Conservation (phyloP, 306 rosid species). For the Prunus salicina region DNA sequence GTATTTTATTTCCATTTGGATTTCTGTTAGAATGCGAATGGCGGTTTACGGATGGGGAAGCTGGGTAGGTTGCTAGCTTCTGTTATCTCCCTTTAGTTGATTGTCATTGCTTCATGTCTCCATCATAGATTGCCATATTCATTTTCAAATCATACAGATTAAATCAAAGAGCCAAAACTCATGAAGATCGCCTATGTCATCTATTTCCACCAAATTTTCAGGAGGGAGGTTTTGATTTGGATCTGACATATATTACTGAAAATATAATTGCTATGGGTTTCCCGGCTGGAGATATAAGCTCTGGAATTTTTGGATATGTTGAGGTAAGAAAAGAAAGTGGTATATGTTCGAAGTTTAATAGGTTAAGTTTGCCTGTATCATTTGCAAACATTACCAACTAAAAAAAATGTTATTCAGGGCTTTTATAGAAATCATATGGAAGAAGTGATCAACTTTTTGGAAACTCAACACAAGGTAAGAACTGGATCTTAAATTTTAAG, state of each 20-base stretch:
- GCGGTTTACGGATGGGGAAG: not conserved
- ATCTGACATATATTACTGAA: slow-evolving; percentile 85
- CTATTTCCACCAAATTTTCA: slow-evolving; percentile 24
- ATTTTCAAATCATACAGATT: too few relatives aligned
- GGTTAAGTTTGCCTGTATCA: slow-evolving; percentile 16
- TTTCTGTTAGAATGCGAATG: not conserved
- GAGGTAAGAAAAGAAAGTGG: slow-evolving; percentile 52
- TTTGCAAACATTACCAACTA: slow-evolving; percentile 23
- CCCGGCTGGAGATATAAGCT: slow-evolving; percentile 89
- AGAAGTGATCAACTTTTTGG: slow-evolving; percentile 83
- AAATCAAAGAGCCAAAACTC: too few relatives aligned
- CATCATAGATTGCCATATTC: too few relatives aligned
- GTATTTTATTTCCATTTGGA: not conserved
- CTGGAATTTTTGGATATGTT: slow-evolving; percentile 81
- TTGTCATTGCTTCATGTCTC: too few relatives aligned
- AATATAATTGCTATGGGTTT: slow-evolving; percentile 93
- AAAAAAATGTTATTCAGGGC: slow-evolving; percentile 61
- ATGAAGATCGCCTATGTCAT: not conserved
- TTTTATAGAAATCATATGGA: slow-evolving; percentile 96
- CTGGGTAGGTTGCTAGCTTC: not conserved
- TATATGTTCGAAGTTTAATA: slow-evolving; percentile 26
- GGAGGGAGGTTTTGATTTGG: slow-evolving; percentile 94
- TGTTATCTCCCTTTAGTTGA: not conserved
- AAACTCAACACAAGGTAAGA: slow-evolving; percentile 80
- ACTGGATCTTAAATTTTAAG: not conserved